Evolutionary conservation across 345 rosid genomes (phyloP), one percentile per base, ranked within the genome.

Genomic region (Salix koriyanagi): DNA sequence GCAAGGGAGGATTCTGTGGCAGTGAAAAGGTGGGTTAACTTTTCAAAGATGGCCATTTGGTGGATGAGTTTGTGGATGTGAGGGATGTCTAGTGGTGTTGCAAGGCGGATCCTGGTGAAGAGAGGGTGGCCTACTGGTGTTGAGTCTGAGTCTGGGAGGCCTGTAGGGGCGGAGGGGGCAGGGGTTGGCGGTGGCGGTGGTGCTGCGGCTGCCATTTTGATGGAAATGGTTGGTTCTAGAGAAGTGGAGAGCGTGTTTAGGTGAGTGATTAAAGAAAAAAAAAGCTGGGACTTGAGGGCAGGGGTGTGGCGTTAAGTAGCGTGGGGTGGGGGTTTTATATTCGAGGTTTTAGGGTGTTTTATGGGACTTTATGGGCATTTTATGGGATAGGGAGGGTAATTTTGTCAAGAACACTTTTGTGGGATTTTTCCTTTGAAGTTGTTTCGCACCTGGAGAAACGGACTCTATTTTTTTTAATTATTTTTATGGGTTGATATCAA

Each of bases 31-130:
- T 93, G 82, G 14, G 91, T 71, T 6, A 96, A 94, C 7, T 82
- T 84, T 72, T 96, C 97, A 80, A 92, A 96, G 70, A 91, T 91
- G 23, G 98, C 98, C 98, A 96, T 87, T 42, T 88, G 98, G 86
- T 90, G 86, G 81, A 92, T 96, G 21, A 91, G 89, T 65, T 91
- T 93, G 94, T 90, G 92, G 83, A 96, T 88, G 90, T 82, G 87
- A 64, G 96, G 96, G 67, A 90, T 90, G 79, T 96, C 98, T 18
- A 82, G 30, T 1, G 91, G 92, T 1, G 91, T 82, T 8, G 96
- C 98, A 36, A 96, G 94, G 34, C 99, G 96, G 90, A 96, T 89
- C 12, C 99, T 86, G 76, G 90, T 76, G 89, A 93, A 95, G 30
- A 91, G 36, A 0, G 99, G 88, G 83, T 84, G 52, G 58, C 90